phyloP scores from a whole-genome alignment of 495 filamentous ascomycete genomes.

The Wilcoxina mikolae region DNA sequence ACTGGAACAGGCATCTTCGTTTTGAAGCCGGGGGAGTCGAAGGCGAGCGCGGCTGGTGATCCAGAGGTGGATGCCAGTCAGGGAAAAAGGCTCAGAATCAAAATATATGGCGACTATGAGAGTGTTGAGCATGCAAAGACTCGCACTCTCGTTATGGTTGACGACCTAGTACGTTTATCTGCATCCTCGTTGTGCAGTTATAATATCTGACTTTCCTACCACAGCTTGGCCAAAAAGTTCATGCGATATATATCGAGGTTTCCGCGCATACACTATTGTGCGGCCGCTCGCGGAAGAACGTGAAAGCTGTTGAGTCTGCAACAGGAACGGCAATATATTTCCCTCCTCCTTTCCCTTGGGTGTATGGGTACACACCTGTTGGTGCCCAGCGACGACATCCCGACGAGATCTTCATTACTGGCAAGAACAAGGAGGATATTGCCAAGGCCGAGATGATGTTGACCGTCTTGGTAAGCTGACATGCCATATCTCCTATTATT shows the following conservation, averaged over 20 bases:
- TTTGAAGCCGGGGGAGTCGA: conserved; percentile 58
- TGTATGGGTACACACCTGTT: conserved; percentile 74
- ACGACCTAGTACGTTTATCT: conserved; percentile 62
- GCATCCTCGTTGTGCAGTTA: neutral
- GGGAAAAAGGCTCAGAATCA: conserved; percentile 74
- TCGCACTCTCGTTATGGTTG: conserved; percentile 87
- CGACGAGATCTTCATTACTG: conserved; percentile 86
- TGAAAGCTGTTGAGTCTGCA: conserved; percentile 86
- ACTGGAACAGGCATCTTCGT: conserved; percentile 95
- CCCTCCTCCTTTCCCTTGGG: conserved; percentile 75
- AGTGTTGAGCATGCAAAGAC: conserved; percentile 95
- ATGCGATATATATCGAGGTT: conserved; percentile 66
- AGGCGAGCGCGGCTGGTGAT: conserved; percentile 37
- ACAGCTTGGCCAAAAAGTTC: conserved; percentile 74
- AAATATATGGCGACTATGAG: conserved; percentile 89
- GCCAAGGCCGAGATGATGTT: conserved; percentile 75
- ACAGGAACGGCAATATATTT: conserved; percentile 96
- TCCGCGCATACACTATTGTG: conserved; percentile 81
- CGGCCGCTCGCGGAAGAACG: conserved; percentile 83
- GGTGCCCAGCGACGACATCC: conserved; percentile 64
- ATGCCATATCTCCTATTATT: neutral
- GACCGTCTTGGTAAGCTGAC: conserved; percentile 52
- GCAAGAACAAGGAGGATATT: conserved; percentile 65
- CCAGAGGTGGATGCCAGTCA: conserved; percentile 46
- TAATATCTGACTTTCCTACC: conserved; percentile 5